Conservation (phyloP, 2,329 filamentous ascomycete species). For the Ophiostoma montium region DNA sequence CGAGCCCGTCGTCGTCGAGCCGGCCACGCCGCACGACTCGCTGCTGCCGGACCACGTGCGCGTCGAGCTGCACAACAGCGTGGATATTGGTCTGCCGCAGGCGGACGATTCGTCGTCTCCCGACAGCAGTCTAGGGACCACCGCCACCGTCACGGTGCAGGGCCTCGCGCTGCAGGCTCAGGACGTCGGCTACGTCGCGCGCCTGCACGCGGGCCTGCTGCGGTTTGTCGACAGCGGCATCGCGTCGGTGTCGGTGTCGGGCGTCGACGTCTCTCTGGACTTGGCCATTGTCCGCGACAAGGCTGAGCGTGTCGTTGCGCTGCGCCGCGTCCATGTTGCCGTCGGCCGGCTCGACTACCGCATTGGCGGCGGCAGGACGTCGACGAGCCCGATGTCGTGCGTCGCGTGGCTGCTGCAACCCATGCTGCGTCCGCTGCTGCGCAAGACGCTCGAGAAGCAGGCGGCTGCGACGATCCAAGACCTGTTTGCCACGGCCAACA, state of each 20-base stretch:
- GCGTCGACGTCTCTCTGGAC: conserved; percentile 75
- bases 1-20: conserved; percentile 83
- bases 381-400: conserved; percentile 63
- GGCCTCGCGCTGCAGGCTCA: conserved; percentile 74
- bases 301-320: conserved; percentile 66
- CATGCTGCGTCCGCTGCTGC: conserved; percentile 58
- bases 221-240: conserved; percentile 71
- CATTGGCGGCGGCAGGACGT: too few relatives aligned
- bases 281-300: conserved; percentile 67
- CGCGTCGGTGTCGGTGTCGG: conserved; percentile 74
- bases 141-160: conserved; percentile 64
- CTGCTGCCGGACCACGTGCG: conserved; percentile 79
- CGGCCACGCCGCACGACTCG: conserved; percentile 72
- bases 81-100: conserved; percentile 49
- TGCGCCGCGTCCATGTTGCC: conserved; percentile 61
- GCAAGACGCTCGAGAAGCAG: conserved; percentile 58
- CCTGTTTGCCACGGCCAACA: conserved; percentile 58
- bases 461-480: conserved; percentile 59
- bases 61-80: conserved; percentile 70
- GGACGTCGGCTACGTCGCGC: conserved; percentile 82
- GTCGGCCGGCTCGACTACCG: conserved; percentile 75
- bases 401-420: conserved; percentile 76
- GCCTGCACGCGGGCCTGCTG: conserved; percentile 61
- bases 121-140: conserved; percentile 47
- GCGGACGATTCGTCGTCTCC: conserved; percentile 34